Base-by-base conservation (phyloP, 306 rosid species). In the Parietaria judaica region DNA sequence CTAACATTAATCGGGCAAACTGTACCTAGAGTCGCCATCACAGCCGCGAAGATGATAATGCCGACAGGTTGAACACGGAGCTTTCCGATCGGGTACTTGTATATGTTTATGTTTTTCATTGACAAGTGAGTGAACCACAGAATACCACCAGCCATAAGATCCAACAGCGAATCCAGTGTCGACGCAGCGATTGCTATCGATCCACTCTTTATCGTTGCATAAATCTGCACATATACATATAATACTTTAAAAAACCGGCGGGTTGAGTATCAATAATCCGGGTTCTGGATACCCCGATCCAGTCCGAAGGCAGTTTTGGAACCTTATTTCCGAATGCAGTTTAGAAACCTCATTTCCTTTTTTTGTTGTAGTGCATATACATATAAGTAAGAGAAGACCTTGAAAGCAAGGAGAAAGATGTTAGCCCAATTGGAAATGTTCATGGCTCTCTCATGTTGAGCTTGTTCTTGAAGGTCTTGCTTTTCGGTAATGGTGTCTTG, bases 111-210 rank as follows among this genome's bases (percentile, higher is more conserved):
- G 73, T 51, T 74, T 68, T 70, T 87, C 95, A 87, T 87, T 50
- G 86, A 67, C 53, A 80, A 1, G 72, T 87, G 95, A 12, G 92
- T 84, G 68, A 74, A 87, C 92, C 95, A 87, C 50, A 87, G 95
- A 4, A 68, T 56, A 10, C 73, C 73, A 5, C 73, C 73, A 6
- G 73, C 73, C 95, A 84, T 74, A 37, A 87, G 83, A 78, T 87
- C 95, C 44, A 87, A 87, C 70, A 87, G 72, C 58, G 95, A 87
- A 64, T 87, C 95, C 31, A 87, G 69, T 8, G 91, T 87, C 60
- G 95, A 87, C 16, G 95, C 95, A 0, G 95, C 95, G 67, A 87
- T 84, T 51, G 95, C 91, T 62, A 87, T 61, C 14, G 95, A 87
- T 43, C 90, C 90, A 76, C 84, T 84, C 81, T 70, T 70, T 38